Evolutionary conservation across 164 flowering plant species (phyloP).

Genomic region (Vitis rupestris): DNA sequence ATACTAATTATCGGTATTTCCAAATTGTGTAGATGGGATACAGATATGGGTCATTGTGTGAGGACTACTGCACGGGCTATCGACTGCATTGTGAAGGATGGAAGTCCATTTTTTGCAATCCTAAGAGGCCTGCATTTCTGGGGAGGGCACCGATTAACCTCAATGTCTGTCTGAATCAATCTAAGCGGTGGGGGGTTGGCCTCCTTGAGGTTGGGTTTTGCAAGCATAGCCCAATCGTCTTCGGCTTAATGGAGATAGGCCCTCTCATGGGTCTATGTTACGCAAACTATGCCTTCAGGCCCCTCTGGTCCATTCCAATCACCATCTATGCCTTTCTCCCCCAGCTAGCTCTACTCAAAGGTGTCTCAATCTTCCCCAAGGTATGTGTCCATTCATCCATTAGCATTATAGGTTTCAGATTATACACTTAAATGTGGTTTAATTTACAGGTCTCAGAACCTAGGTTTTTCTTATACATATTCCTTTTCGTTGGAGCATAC

Average conservation of each 20-base stretch:
- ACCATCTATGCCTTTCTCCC: constrained; percentile 59
- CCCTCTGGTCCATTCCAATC: constrained; percentile 55
- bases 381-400: constrained; percentile 24
- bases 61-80: constrained; percentile 78
- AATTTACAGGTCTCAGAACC: no score
- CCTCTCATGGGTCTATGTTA: constrained; percentile 42
- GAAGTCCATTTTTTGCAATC: constrained; percentile 62
- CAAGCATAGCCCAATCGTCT: constrained; percentile 47
- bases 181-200: constrained; percentile 68
- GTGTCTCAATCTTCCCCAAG: constrained; percentile 55
- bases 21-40: constrained; percentile 56
- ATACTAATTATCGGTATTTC: no score
- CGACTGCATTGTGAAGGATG: constrained; percentile 74
- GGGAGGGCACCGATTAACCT: constrained; percentile 58
- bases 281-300: constrained; percentile 38
- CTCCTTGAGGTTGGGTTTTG: constrained; percentile 50
- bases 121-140: constrained; percentile 62
- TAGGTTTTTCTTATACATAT: no score
- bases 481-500: no score
- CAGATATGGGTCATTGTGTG: constrained; percentile 64
- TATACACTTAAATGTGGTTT: no score
- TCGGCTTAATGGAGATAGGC: constrained; percentile 39
- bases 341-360: constrained; percentile 51
- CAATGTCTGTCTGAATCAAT: constrained; percentile 46
- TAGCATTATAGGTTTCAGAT: no score